These are phyloP conservation scores for Fusarium annulatum DNA, from an alignment of 2,329 filamentous ascomycete species.

Conservation along the genomic window DNA sequence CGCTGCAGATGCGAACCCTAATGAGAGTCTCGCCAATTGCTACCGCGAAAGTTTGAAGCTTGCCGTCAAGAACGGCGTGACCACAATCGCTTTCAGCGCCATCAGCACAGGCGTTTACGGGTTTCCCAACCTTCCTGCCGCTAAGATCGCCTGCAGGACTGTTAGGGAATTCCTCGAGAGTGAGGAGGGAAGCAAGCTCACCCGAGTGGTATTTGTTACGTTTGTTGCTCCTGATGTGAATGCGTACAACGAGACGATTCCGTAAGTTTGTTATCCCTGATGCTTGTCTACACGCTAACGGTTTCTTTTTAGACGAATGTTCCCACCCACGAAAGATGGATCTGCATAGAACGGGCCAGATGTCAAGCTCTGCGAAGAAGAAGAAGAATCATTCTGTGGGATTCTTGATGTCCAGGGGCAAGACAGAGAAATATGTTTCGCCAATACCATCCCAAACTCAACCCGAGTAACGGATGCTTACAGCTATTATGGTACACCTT, in stretches of 20 bases:
- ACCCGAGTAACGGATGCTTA: too few species aligned
- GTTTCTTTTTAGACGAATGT: constrained; percentile 35
- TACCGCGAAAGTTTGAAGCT: constrained; percentile 79
- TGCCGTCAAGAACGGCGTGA: constrained; percentile 74
- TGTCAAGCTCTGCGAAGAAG: neutral
- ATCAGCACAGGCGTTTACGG: constrained; percentile 92
- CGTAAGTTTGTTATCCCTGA: constrained; percentile 65
- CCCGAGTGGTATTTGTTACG: constrained; percentile 85
- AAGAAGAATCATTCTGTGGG: neutral
- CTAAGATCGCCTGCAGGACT: constrained; percentile 73
- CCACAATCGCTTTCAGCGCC: constrained; percentile 82
- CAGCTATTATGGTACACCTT: neutral
- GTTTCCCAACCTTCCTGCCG: constrained; percentile 81
- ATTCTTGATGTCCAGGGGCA: neutral
- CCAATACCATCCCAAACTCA: neutral
- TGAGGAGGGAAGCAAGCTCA: constrained; percentile 62
- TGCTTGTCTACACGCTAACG: neutral
- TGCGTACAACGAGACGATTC: constrained; percentile 76
- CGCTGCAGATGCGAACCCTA: constrained; percentile 52
- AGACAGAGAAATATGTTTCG: neutral
- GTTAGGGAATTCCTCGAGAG: constrained; percentile 66
- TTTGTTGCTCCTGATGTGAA: constrained; percentile 82
- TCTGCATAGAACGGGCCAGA: constrained; percentile 8
- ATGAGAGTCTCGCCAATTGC: constrained; percentile 66
- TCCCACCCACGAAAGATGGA: constrained; percentile 31